These are phyloP conservation scores for Colletotrichum tanaceti DNA, from an alignment of 2,329 filamentous ascomycete genomes.

Conservation along the genomic window DNA sequence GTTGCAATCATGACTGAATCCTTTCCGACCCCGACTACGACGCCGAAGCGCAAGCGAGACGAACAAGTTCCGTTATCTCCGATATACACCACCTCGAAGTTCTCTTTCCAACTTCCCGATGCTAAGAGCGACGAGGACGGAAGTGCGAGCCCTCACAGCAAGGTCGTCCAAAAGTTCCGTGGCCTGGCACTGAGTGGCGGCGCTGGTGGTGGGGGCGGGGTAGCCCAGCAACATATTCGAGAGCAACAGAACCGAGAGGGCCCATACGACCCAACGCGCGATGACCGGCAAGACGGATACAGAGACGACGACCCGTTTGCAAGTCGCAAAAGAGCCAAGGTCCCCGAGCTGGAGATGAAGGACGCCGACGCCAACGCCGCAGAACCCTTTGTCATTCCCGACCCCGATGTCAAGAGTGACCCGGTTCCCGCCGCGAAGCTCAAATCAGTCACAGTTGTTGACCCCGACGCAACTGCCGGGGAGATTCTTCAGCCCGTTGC, in stretches of 20 bases:
- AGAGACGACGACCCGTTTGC: slow-evolving; percentile 46
- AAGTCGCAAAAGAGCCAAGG: slow-evolving; percentile 54
- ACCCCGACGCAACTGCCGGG: not conserved
- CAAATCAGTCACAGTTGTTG: not conserved
- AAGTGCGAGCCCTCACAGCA: slow-evolving; percentile 63
- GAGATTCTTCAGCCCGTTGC: slow-evolving; percentile 34
- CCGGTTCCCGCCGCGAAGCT: slow-evolving; percentile 14
- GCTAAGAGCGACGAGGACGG: slow-evolving; percentile 56
- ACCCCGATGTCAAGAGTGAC: slow-evolving; percentile 33
- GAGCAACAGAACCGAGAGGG: slow-evolving; percentile 37
- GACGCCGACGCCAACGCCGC: slow-evolving; percentile 42
- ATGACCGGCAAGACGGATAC: slow-evolving; percentile 44
- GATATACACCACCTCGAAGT: slow-evolving; percentile 48
- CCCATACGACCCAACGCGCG: slow-evolving; percentile 35
- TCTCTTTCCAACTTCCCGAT: slow-evolving; percentile 58
- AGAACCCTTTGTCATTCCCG: slow-evolving; percentile 38
- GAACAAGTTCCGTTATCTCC: slow-evolving; percentile 50
- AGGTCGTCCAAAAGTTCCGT: slow-evolving; percentile 64
- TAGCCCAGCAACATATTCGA: slow-evolving; percentile 43
- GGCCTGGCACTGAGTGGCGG: slow-evolving; percentile 59
- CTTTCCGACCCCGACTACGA: slow-evolving; percentile 43
- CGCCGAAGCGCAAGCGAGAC: slow-evolving; percentile 61
- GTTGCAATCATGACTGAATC: slow-evolving; percentile 32
- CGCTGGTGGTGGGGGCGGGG: slow-evolving; percentile 58
- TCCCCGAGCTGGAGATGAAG: slow-evolving; percentile 49